These are phyloP conservation scores for Sarcomyxa edulis DNA, from an alignment of 768 basidiomycete genomes.

Conservation along the genomic window DNA sequence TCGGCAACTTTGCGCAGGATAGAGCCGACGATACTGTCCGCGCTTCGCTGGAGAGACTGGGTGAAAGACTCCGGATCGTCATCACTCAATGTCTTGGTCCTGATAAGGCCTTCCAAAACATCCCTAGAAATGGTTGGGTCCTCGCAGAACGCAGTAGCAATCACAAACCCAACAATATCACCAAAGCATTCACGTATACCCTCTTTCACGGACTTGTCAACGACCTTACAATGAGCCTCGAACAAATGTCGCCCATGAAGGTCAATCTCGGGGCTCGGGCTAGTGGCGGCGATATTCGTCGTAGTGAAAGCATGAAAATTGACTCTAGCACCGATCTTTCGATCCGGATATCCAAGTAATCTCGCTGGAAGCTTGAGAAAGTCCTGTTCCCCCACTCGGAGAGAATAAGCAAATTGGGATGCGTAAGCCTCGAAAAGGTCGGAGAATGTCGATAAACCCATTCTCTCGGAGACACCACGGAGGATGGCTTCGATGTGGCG, in stretches of 20 bases:
- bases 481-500: constrained; percentile 49
- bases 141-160: constrained; percentile 41
- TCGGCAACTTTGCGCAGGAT: constrained; percentile 64
- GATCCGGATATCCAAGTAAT: constrained; percentile 71
- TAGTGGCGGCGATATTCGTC: constrained; percentile 49
- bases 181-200: constrained; percentile 64
- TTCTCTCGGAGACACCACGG: constrained; percentile 50
- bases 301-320: constrained; percentile 67
- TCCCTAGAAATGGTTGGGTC: constrained; percentile 13
- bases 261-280: constrained; percentile 17
- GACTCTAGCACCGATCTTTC: constrained; percentile 59
- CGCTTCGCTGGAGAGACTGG: constrained; percentile 31
- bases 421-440: constrained; percentile 76
- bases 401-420: constrained; percentile 66
- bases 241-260: constrained; percentile 43
- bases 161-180: constrained; percentile 60
- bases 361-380: constrained; percentile 61
- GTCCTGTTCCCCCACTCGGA: constrained; percentile 45
- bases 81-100: constrained; percentile 23
- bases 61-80: constrained; percentile 25
- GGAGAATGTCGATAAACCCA: constrained; percentile 59
- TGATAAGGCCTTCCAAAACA: constrained; percentile 26
- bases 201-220: constrained; percentile 41
- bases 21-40: constrained; percentile 53
- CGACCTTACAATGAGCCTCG: constrained; percentile 54